These are phyloP conservation scores for Coemansia sp. DNA, from an alignment of 192 early-diverging fungal species.

Conservation along the genomic window DNA sequence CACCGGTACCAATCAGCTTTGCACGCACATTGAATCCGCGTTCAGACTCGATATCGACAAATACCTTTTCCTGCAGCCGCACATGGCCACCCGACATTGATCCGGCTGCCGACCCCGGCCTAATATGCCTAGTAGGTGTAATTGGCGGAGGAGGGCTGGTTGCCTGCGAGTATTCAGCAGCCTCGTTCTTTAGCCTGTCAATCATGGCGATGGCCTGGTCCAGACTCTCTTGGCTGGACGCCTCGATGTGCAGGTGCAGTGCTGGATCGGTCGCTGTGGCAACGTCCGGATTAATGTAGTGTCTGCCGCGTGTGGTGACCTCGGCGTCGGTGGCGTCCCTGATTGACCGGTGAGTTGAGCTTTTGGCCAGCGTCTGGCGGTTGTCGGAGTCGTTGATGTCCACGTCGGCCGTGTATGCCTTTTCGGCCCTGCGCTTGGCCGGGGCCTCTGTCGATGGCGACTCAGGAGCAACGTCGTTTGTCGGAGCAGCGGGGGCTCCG, in stretches of 20 bases:
- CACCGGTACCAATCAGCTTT: conserved; percentile 82
- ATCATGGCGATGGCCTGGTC: conserved; percentile 75
- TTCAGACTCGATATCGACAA: conserved; percentile 72
- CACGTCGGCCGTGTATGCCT: conserved; percentile 62
- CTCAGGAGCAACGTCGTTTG: not conserved
- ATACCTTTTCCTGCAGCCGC: conserved; percentile 65
- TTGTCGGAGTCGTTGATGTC: conserved; percentile 83
- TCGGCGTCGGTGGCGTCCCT: conserved; percentile 73
- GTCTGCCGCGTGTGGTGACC: conserved; percentile 81
- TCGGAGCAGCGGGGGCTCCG: not conserved
- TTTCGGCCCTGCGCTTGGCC: not conserved
- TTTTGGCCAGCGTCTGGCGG: conserved; percentile 78
- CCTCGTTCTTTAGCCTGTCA: conserved; percentile 61
- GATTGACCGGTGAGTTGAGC: conserved; percentile 71
- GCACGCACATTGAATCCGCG: conserved; percentile 81
- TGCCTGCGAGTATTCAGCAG: not conserved
- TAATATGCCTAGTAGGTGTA: conserved; percentile 28
- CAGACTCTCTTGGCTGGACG: conserved; percentile 63
- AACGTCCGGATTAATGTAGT: conserved; percentile 71
- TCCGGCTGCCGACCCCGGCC: conserved; percentile 23
- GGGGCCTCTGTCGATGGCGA: conserved; percentile 13
- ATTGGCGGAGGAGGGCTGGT: no score
- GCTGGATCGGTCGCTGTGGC: conserved; percentile 79
- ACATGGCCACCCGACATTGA: conserved; percentile 9
- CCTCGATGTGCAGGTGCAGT: conserved; percentile 77